Percentiles rank a stretch among this genome's conserved stretches.
phyloP scores from a whole-genome alignment of 2,329 filamentous ascomycete species.

The Salinomyces thailandicus region DNA sequence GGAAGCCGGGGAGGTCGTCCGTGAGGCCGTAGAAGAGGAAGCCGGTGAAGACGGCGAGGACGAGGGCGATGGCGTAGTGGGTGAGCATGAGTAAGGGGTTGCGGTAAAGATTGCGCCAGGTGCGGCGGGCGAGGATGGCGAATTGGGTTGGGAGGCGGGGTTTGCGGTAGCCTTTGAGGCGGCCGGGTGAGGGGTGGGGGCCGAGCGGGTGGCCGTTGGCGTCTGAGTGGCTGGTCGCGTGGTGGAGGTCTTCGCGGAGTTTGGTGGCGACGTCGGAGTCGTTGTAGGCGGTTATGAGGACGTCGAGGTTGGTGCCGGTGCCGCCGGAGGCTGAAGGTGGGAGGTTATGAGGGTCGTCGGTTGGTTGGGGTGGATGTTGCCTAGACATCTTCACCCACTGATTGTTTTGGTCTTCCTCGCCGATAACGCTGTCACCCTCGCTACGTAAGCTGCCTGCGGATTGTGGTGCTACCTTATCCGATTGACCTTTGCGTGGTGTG shows the following conservation, averaged over 20 bases:
- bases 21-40: conserved; percentile 95
- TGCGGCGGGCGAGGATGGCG: conserved; percentile 75
- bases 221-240: conserved; percentile 47
- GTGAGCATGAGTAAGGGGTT: conserved; percentile 98
- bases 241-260: conserved; percentile 68
- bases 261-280: conserved; percentile 65
- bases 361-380: conserved; percentile 41
- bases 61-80: conserved; percentile 92
- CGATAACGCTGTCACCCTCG: conserved; percentile 41
- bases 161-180: conserved; percentile 68
- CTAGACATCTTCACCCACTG: conserved; percentile 54
- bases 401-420: conserved; percentile 36
- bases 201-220: conserved; percentile 48
- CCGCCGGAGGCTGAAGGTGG: conserved; percentile 28
- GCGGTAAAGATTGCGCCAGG: conserved; percentile 94
- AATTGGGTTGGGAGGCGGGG: conserved; percentile 76
- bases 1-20: conserved; percentile 93
- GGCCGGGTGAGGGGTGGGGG: conserved; percentile 35
- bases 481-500: conserved; percentile 60
- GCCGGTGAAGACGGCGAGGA: conserved; percentile 86
- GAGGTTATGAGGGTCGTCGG: conserved; percentile 38
- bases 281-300: conserved; percentile 64
- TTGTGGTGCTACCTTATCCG: conserved; percentile 29
- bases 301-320: conserved; percentile 68
- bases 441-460: conserved; percentile 41